Evolutionary conservation across 805 yeast species (phyloP).

Genomic region (Cyberlindnera maritima): DNA sequence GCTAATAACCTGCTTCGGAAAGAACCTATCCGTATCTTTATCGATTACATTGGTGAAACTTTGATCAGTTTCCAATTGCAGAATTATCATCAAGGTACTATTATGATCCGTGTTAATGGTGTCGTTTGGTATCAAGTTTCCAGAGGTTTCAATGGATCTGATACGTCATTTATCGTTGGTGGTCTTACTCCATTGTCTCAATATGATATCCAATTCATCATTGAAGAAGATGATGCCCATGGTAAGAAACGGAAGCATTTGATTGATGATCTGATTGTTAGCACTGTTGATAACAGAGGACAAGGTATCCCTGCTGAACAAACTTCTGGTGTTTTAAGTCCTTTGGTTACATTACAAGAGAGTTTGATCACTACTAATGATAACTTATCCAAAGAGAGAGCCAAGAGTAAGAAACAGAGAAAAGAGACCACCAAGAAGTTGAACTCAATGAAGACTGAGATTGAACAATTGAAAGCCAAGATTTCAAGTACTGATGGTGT

Average conservation of each 20-base stretch:
- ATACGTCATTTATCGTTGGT: conserved; percentile 54
- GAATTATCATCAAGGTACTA: conserved; percentile 40
- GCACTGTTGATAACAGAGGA: conserved; percentile 32
- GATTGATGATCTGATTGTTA: conserved; percentile 38
- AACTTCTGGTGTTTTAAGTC: conserved; percentile 43
- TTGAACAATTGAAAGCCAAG: conserved; percentile 49
- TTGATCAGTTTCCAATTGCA: conserved; percentile 49
- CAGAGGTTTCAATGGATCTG: conserved; percentile 44
- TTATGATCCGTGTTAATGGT: conserved; percentile 57
- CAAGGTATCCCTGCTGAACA: conserved; percentile 28
- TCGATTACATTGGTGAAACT: conserved; percentile 51
- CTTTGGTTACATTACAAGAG: conserved; percentile 62
- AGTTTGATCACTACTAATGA: conserved; percentile 63
- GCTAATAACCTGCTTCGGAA: conserved; percentile 28
- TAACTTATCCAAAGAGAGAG: conserved; percentile 53
- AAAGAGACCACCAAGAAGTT: conserved; percentile 58
- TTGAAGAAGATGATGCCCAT: conserved; percentile 29
- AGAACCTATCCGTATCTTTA: conserved; percentile 35
- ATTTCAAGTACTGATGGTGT: conserved; percentile 46
- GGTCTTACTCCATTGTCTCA: conserved; percentile 65
- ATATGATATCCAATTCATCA: conserved; percentile 51
- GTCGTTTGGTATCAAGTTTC: conserved; percentile 67
- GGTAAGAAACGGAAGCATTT: conserved; percentile 32
- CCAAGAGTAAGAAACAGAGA: conserved; percentile 53
- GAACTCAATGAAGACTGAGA: conserved; percentile 50